A percentile compares a stretch with the other conserved stretches of the same genome.
phyloP scores from a whole-genome alignment of 2,329 filamentous ascomycete species.

The Rutstroemia sp. region DNA sequence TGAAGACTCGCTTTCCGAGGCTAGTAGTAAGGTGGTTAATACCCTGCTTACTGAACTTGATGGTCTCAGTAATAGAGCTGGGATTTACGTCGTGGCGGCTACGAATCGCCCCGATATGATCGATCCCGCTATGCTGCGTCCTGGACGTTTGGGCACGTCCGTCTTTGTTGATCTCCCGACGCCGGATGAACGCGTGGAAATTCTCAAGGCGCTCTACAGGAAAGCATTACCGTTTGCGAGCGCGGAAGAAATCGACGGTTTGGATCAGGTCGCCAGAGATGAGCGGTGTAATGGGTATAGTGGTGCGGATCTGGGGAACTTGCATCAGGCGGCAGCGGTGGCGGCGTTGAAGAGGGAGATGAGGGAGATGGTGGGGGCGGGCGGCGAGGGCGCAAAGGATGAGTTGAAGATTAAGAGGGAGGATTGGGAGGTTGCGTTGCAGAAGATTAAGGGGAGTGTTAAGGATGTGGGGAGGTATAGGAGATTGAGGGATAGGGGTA shows the following conservation, averaged over 20 bases:
- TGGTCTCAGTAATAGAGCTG: constrained; percentile 69
- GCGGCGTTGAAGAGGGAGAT: constrained; percentile 30
- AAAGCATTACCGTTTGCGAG: constrained; percentile 44
- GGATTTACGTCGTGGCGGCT: constrained; percentile 90
- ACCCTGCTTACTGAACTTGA: constrained; percentile 92
- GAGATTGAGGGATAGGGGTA: constrained; percentile 30
- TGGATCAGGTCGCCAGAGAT: constrained; percentile 61
- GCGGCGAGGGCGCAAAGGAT: background rate
- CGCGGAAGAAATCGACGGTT: constrained; percentile 43
- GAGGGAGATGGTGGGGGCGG: constrained; percentile 4
- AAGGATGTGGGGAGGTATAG: constrained; percentile 31
- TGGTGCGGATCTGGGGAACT: constrained; percentile 54
- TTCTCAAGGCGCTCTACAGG: constrained; percentile 61
- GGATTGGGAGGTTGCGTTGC: constrained; percentile 30
- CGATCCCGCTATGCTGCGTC: constrained; percentile 87
- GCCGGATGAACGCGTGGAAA: constrained; percentile 73
- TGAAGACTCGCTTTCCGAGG: constrained; percentile 71
- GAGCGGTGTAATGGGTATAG: constrained; percentile 69
- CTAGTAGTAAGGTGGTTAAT: constrained; percentile 85
- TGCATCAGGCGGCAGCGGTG: constrained; percentile 33
- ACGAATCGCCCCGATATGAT: constrained; percentile 97
- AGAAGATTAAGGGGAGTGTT: constrained; percentile 29
- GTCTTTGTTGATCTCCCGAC: constrained; percentile 84
- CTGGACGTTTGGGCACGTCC: constrained; percentile 80
- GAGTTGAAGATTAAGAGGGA: constrained; percentile 22